Base-by-base conservation (phyloP, 2,329 filamentous ascomycete species). In the Teratosphaeria gauchensis region DNA sequence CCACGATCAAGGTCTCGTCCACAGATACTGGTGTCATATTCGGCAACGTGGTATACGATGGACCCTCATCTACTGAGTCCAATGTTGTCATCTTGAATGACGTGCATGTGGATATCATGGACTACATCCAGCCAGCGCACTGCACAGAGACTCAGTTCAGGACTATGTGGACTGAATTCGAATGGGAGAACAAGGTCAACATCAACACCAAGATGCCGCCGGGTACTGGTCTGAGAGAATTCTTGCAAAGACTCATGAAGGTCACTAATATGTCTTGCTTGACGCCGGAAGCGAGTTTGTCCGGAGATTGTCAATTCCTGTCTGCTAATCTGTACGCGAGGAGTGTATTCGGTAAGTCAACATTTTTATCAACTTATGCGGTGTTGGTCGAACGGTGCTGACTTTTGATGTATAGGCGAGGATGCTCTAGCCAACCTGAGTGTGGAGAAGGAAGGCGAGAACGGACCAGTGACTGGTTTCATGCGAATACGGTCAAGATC, bases 181-280 rank as follows among this genome's bases (percentile, higher is more conserved):
- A 99, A 74, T 99, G 94, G 94, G 94, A 99, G 81, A 99, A 99
- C 79, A 99, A 99, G 83, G 92, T 99, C 75, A 99, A 99, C 78
- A 97, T 99, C 78, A 96, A 96, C 77, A 95, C 90, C 64, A 97
- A 96, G 81, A 69, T 74, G 68, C 66, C 67, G 21, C 62, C 65
- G n/a, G 90, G 90, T 65, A 95, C 92, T 79, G 88, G 84, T 31
- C 80, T 99, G 61, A 85, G 92, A 55, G 90, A 95, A 21, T 99
- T 99, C 84, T 78, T 99, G 64, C 87, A 90, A 66, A 88, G 95
- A 73, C 80, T 99, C 61, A 97, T 97, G 94, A 90, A 91, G 62
- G 92, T 89, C 73, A 99, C 94, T 57, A 97, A 99, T 76, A 99
- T 99, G 94, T 94, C 87, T 73, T 99, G 94, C 74, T 78, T 99